Evolutionary conservation across 768 basidiomycete species (phyloP).

Genomic region (Dacryopinax primogenitus): DNA sequence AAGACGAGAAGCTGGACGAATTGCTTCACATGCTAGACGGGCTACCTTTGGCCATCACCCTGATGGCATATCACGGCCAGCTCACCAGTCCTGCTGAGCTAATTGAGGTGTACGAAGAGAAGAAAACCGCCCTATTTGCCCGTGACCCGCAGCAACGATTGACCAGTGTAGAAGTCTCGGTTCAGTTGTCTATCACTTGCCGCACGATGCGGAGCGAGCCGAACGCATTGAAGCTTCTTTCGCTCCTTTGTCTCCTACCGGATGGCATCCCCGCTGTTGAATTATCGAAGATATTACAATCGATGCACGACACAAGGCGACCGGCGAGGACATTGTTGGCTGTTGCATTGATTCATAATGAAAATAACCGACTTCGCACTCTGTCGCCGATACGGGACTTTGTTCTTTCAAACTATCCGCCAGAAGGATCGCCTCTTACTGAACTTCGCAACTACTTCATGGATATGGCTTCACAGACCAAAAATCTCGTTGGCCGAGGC

Average conservation of each 20-base stretch:
- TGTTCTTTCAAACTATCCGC: neutral
- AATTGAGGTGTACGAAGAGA: neutral
- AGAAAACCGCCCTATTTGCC: constrained; percentile 5
- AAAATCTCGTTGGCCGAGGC: too few relatives aligned
- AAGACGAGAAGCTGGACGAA: neutral
- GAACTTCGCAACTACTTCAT: neutral
- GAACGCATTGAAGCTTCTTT: constrained; percentile 20
- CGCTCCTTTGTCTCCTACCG: constrained; percentile 23
- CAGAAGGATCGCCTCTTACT: neutral
- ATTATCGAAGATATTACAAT: neutral
- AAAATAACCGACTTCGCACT: neutral
- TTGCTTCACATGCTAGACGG: neutral
- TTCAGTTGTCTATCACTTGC: constrained; percentile 20
- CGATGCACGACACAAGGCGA: neutral
- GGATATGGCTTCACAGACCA: too few relatives aligned
- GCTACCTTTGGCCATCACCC: neutral
- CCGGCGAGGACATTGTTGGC: neutral
- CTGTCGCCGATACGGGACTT: neutral
- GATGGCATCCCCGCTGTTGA: constrained; percentile 17
- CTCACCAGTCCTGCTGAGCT: neutral
- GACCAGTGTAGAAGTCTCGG: constrained; percentile 19
- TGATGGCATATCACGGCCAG: neutral
- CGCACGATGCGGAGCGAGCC: constrained; percentile 18
- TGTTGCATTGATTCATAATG: neutral
- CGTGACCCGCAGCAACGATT: constrained; percentile 9